Evolutionary conservation across 805 yeast species (phyloP).

Genomic region (Dipodascopsis uninucleata): DNA sequence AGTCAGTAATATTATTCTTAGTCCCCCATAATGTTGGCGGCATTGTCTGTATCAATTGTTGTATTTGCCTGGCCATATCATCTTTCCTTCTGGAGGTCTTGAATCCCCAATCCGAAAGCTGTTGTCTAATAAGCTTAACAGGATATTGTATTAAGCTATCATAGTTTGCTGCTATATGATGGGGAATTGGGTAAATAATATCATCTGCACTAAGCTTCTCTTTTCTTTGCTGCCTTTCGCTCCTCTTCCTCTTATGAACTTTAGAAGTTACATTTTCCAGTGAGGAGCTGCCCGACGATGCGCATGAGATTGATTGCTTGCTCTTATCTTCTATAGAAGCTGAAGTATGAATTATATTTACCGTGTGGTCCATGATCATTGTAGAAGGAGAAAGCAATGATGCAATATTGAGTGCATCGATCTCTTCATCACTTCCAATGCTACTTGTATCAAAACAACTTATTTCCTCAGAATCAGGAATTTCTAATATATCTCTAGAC

Average conservation of each 20-base stretch:
- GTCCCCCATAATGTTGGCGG: not conserved
- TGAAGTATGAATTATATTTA: not conserved
- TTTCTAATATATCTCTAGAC: not conserved
- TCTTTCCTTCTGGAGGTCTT: slow-evolving; percentile 18
- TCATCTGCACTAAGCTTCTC: not conserved
- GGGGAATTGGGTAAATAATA: not conserved
- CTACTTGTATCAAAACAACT: too few species aligned
- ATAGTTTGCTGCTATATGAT: not conserved
- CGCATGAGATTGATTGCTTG: not conserved
- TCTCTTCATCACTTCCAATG: not conserved
- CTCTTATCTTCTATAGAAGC: not conserved
- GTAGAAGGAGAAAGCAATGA: too few species aligned
- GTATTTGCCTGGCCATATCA: slow-evolving; percentile 11
- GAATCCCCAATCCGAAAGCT: slow-evolving; percentile 17
- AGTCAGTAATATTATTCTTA: not conserved
- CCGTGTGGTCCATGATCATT: not conserved
- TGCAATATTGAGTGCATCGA: not conserved
- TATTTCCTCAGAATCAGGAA: not conserved
- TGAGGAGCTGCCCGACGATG: not conserved
- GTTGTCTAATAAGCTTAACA: not conserved
- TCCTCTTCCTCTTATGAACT: not conserved
- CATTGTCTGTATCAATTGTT: slow-evolving; percentile 6
- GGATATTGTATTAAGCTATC: not conserved
- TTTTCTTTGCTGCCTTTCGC: not conserved
- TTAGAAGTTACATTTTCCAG: not conserved